Conservation (phyloP, 225 moss, liverwort and hornwort genomes). For the Pseudoscleropodium purum region DNA sequence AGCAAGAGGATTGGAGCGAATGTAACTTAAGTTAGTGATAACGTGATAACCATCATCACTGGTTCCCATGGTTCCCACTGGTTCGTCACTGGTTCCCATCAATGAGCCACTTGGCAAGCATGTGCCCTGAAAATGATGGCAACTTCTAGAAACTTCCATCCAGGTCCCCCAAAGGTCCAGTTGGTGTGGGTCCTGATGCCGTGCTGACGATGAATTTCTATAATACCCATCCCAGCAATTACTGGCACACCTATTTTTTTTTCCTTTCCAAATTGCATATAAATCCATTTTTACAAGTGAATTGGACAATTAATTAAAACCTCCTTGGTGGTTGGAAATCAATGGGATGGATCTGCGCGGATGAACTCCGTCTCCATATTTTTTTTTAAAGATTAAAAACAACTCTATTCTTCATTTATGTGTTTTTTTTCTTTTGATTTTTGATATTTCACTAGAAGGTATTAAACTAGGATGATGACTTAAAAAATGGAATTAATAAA, state of each 20-base stretch:
- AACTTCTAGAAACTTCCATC: neutral
- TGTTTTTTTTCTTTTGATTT: no score
- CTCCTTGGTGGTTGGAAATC: neutral
- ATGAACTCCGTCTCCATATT: no score
- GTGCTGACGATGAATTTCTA: neutral
- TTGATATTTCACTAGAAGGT: neutral
- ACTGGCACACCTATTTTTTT: neutral
- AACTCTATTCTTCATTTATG: neutral
- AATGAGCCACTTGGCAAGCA: neutral
- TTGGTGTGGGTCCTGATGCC: neutral
- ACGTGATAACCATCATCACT: neutral
- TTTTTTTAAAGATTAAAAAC: no score
- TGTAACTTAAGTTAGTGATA: no score
- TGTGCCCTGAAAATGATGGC: neutral
- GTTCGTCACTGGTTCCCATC: neutral
- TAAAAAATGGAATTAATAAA: neutral
- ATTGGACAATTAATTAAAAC: neutral
- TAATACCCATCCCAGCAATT: neutral
- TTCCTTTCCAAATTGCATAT: neutral
- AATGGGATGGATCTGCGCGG: neutral
- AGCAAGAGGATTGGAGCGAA: no score
- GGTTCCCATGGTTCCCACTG: neutral
- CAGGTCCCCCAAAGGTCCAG: no score
- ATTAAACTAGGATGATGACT: neutral
- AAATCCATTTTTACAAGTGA: neutral